Evolutionary conservation across 2,329 filamentous ascomycete genomes (phyloP), one percentile per base, ranked within the genome.

Genomic region (Graphilbum ipis-grandicollis): DNA sequence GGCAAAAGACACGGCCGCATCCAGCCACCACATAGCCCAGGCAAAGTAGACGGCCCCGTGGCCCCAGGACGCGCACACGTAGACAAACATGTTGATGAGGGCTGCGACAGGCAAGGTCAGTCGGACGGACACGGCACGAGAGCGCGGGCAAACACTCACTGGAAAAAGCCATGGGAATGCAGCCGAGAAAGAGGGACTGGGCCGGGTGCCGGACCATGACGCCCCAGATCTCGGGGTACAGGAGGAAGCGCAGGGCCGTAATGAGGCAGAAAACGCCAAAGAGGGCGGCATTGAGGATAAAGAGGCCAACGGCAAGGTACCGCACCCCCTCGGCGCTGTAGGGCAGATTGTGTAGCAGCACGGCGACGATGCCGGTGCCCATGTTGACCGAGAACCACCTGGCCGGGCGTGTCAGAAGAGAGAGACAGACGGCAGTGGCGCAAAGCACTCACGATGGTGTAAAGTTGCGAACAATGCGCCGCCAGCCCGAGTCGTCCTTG

Each of bases 361-460:
- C 60, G 0, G 67, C 67, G 0, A 71, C 64, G 30, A 78, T 68
- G 12, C 74, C 75, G 0, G 73, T 79, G 22, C 74, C 72, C 72
- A 79, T 71, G n/a, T 56, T 66, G 18, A 63, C 57, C 0, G 58
- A 53, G 47, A 69, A 67, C 65, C 64, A 65, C 43, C 59, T 45
- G 22, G 9, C 28, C 19, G 2, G 19, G 14, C 13, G 3, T 14
- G 19, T n/a, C 9, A 6, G 23, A 19, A 10, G 7, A 21, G 13
- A 8, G 9, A 34, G 9, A 38, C 12, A 25, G 13, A 7, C 17
- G 33, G 19, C 13, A 10, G 21, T 8, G 22, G 28, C 10, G 6
- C 18, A 18, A 12, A 14, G 23, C 2, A 44, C 56, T 40, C 50
- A 61, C 54, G 59, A 65, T 17, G 62, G 60, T 35, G 56, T 61